Base-by-base conservation (phyloP, 106 monocot species). In the Triglochin maritima region DNA sequence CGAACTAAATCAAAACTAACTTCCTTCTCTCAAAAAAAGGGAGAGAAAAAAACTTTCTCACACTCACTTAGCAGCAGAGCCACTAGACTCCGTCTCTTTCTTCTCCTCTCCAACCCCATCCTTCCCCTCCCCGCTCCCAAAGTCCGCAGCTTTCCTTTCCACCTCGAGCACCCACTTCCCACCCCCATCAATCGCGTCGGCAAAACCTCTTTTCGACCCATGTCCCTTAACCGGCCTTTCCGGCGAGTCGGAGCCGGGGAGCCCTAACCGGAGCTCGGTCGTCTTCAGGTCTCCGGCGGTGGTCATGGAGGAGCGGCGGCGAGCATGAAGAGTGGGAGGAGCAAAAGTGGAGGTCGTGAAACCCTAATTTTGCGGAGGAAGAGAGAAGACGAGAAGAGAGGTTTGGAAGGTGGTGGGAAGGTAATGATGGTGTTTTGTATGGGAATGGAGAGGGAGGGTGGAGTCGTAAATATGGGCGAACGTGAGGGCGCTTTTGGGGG, bases 211-310 rank as follows among this genome's bases (percentile, higher is more conserved):
- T 71, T 89, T 89, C 7, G 81, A 68, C 41, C 68, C 73, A 52
- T 64, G 59, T n/a, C 62, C 64, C 64, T 83, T 79, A 57, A 64
- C 0, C 5, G 76, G 68, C 46, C 70, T 71, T 9, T 82, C 73
- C 6, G 82, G 78, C 29, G 78, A 57, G 14, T 56, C 76, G 17
- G 83, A 89, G 45, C 89, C 89, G 2, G 89, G 89, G n/a, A 82
- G 75, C 10, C 85, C 89, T 45, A 89, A 72, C 11, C 85, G 67
- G 54, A 89, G 85, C 78, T 89, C 89, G 14, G 85, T 83, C 55
- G 74, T 77, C 57, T 78, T 80, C 17, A 78, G 73, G 67, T 59
- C 29, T 29, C 29, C 29, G 29, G 29, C 29, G 29, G 29, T 29
- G 29, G 29, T 29, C 29, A 29, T 29, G 29, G 29, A 0, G 29